These are phyloP conservation scores for Alternaria hordeiaustralica DNA, from an alignment of 2,329 filamentous ascomycete genomes.

Conservation along the genomic window DNA sequence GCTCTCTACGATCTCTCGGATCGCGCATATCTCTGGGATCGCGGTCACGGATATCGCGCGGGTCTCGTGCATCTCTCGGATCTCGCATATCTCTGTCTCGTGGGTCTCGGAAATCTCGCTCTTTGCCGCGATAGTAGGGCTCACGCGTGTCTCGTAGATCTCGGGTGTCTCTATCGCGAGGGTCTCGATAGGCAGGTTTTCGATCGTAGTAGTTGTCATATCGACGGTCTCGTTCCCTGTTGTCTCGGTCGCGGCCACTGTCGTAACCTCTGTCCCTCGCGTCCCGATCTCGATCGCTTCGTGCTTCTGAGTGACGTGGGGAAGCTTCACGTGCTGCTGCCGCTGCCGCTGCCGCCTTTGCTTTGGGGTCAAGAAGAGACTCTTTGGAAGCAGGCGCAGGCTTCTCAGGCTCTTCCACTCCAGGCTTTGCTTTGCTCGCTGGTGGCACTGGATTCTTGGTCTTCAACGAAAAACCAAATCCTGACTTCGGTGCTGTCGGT, in stretches of 20 bases:
- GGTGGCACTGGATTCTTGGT: slow-evolving; percentile 65
- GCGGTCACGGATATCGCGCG: slow-evolving; percentile 29
- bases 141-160: slow-evolving; percentile 26
- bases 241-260: slow-evolving; percentile 48
- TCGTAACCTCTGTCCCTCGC: slow-evolving; percentile 28
- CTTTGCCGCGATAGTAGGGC: slow-evolving; percentile 23
- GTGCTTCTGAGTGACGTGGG: slow-evolving; percentile 30
- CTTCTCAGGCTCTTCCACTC: slow-evolving; percentile 49
- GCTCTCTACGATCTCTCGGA: slow-evolving; percentile 36
- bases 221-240: slow-evolving; percentile 51
- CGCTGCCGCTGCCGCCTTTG: slow-evolving; percentile 47
- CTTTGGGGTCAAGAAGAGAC: slow-evolving; percentile 49
- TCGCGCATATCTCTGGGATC: slow-evolving; percentile 24
- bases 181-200: slow-evolving; percentile 36
- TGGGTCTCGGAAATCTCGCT: slow-evolving; percentile 21
- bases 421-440: slow-evolving; percentile 59
- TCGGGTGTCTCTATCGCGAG: slow-evolving; percentile 32
- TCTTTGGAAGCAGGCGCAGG: slow-evolving; percentile 47
- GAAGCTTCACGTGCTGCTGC: slow-evolving; percentile 38
- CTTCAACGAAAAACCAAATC: slow-evolving; percentile 93
- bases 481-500: slow-evolving; percentile 58
- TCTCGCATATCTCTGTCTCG: slow-evolving; percentile 37
- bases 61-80: slow-evolving; percentile 17
- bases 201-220: slow-evolving; percentile 36
- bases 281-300: slow-evolving; percentile 34